Base-by-base conservation (phyloP, 169 alveolate genomes). In the Amoebophrya sp. region DNA sequence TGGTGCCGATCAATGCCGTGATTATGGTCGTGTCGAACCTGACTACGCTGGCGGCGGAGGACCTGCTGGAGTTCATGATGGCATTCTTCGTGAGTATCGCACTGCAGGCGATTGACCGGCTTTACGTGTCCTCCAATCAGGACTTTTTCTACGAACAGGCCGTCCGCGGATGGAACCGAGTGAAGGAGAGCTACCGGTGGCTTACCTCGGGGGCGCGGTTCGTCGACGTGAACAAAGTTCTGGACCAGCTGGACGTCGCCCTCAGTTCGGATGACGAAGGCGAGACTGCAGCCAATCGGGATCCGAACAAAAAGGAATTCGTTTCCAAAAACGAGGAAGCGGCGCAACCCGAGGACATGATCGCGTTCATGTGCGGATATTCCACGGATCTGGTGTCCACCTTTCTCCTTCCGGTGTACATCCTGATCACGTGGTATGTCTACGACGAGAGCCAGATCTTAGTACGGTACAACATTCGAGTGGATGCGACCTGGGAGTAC, bases 371-470 rank as follows among this genome's bases (percentile, higher is more conserved):
- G 40, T 0, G 40, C 38, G 83, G 77, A 29, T 38, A 39, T 33
- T 90, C 92, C 39, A 32, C 92, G 14, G 92, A 66, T 25, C 38
- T 54, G 35, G 89, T 90, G 41, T 77, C 40, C 25, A 66, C 39
- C 53, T 23, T 35, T 38, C 38, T 66, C 25, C 3, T 41, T 0
- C 92, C 92, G 1, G 35, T 90, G 89, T 90, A 2, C 89, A 39
- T 55, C 77, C 23, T 47, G 40, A 53, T 90, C 32, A 33, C 35
- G 33, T 53, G 40, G 66, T 53, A 25, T 3, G 32, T 53, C 1
- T 90, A 90, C 89, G 92, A 47, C 39, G 92, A 90, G 89, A 32
- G 55, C 12, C 89, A 47, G 38, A 35, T 90, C 0, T 41, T 90
- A 1, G 89, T 32, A 0, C 23, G 40, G 40, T 90, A 90, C 55